Conservation (phyloP, 1,284 basidiomycete species). For the Cutaneotrichosporon arboriforme region DNA sequence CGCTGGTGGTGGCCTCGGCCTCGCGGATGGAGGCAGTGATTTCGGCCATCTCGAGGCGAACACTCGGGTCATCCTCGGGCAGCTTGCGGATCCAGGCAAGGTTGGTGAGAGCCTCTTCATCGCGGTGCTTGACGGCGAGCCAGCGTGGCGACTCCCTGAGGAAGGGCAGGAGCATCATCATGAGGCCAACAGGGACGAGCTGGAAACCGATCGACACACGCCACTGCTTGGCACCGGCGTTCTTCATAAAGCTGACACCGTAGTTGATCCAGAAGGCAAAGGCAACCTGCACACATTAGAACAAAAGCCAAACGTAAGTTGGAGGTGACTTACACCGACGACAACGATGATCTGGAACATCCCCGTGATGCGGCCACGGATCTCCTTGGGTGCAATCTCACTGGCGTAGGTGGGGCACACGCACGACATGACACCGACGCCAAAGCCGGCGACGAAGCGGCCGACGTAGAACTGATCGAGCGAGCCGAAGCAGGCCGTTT, state of each 20-base stretch:
- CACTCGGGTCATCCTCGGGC: conserved; percentile 50
- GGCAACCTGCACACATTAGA: background rate
- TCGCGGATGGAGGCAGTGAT: conserved; percentile 55
- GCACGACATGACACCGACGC: conserved; percentile 56
- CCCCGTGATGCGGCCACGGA: conserved; percentile 60
- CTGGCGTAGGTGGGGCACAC: conserved; percentile 67
- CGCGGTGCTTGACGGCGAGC: conserved; percentile 55
- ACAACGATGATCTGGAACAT: conserved; percentile 75
- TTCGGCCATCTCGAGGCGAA: conserved; percentile 55
- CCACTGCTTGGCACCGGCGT: conserved; percentile 36
- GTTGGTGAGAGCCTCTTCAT: conserved; percentile 53
- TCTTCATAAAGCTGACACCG: conserved; percentile 33
- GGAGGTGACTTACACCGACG: conserved; percentile 31
- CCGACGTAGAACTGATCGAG: conserved; percentile 46
- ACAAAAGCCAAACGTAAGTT: background rate
- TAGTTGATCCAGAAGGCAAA: conserved; percentile 34
- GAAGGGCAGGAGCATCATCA: conserved; percentile 65
- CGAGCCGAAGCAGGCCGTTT: conserved; percentile 39
- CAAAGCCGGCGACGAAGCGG: conserved; percentile 64
- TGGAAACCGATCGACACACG: conserved; percentile 45
- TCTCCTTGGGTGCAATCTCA: conserved; percentile 71
- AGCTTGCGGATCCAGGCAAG: conserved; percentile 59
- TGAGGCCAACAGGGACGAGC: conserved; percentile 65
- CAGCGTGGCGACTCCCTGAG: conserved; percentile 54
- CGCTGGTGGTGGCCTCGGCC: conserved; percentile 42